Evolutionary conservation across 208 protist genomes (phyloP), one percentile per base, ranked within the genome.

Genomic region (Trypanosoma mega): DNA sequence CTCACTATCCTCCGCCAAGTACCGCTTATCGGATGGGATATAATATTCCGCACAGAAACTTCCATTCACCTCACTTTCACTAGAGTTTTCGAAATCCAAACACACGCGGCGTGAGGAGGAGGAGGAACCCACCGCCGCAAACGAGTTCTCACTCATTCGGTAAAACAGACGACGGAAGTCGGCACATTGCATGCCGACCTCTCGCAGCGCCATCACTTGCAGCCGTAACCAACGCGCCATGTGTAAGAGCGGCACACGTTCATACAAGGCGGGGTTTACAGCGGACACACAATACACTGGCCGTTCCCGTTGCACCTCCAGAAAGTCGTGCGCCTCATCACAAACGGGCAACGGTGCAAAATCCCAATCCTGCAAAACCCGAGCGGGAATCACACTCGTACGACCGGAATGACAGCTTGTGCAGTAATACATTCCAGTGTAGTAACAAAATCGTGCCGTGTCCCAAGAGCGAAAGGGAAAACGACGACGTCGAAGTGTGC

Each of bases 401-500:
- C 46, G 30, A 27, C 60, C 57, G 2, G 48, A 45, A 53, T 74
- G 54, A 61, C 78, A 85, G 2, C 30, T 55, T 2, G 14, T 61
- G 27, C 78, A 85, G 54, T 76, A 85, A 59, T 79, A 81, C 24
- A 51, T 61, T 3, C 74, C 74, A 2, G 71, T 85, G 61, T 81
- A 85, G 57, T 74, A 58, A 48, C 78, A 85, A 49, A 78, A 85
- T n/a, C 55, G 47, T 39, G 74, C 76, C 14, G 68, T 33, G 27
- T 70, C 63, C 24, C 50, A 68, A 2, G 47, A 58, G 6, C 59
- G 59, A 36, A 69, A 44, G 8, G 54, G 48, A 33, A 60, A 58
- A 21, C 33, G 48, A 39, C n/a, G 23, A 26, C 49, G 47, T 12
- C 27, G 18, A n/a, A 80, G 47, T 21, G 61, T 23, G 29, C 8